These are phyloP conservation scores for Entamoeba nuttalli DNA, from an alignment of 208 protist species.

Conservation along the genomic window DNA sequence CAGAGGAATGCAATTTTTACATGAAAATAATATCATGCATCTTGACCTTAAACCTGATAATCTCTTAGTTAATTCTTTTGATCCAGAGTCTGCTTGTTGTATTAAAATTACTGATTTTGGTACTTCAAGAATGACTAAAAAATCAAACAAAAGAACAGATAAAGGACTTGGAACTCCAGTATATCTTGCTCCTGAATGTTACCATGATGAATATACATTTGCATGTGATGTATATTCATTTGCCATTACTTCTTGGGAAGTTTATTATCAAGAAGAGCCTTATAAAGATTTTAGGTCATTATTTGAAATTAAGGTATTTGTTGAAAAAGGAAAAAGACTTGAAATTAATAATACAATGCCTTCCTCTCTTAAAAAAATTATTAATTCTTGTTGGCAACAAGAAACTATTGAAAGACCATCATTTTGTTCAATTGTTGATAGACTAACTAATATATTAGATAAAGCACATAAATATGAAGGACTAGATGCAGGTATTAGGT, in stretches of 20 bases:
- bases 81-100: background rate
- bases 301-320: background rate
- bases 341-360: background rate
- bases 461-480: background rate
- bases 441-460: background rate
- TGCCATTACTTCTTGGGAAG: background rate
- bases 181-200: background rate
- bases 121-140: no score
- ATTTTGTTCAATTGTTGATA: background rate
- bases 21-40: background rate
- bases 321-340: background rate
- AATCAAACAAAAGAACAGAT: no score
- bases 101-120: background rate
- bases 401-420: background rate
- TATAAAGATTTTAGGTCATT: background rate
- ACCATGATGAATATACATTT: background rate
- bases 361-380: background rate
- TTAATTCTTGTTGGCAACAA: background rate
- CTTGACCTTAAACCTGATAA: background rate
- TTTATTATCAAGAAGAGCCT: background rate
- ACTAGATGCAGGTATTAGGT: background rate
- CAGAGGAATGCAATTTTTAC: no score
- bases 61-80: background rate
- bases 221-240: background rate
- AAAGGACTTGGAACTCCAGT: background rate